phyloP scores from a whole-genome alignment of 345 rosid species.

The Salix dunnii region DNA sequence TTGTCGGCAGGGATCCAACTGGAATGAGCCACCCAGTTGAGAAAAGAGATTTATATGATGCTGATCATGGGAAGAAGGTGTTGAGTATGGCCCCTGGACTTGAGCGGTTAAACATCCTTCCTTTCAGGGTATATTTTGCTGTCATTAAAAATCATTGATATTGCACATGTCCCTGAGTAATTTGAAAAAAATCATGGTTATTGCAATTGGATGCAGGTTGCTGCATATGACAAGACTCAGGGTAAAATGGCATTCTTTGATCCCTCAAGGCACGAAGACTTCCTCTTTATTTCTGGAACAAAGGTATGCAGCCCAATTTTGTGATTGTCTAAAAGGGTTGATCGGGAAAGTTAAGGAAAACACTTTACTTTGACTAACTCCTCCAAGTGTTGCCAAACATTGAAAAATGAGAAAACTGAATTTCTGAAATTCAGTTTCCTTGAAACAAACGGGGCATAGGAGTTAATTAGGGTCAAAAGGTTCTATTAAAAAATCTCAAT shows the following conservation, averaged over 20 bases:
- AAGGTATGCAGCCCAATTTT: conserved; percentile 47
- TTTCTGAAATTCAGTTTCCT: too few relatives aligned
- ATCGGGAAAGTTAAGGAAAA: too few relatives aligned
- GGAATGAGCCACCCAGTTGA: conserved; percentile 98
- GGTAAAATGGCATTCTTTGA: conserved; percentile 99
- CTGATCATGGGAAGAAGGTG: conserved; percentile 98
- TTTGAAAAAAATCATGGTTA: neutral
- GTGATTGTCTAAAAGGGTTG: neutral
- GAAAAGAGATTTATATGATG: conserved; percentile 91
- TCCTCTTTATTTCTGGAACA: conserved; percentile 91
- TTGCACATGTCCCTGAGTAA: neutral
- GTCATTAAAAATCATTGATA: neutral
- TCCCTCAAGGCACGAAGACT: conserved; percentile 85
- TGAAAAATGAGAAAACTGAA: too few relatives aligned
- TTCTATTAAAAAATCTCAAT: too few relatives aligned
- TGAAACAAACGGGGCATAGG: too few relatives aligned
- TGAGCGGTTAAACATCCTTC: conserved; percentile 92
- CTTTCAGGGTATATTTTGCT: conserved; percentile 65
- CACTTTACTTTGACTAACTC: too few relatives aligned
- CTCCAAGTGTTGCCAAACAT: too few relatives aligned
- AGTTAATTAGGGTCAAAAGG: too few relatives aligned
- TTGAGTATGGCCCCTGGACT: conserved; percentile 96
- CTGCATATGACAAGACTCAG: conserved; percentile 89
- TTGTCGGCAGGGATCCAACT: conserved; percentile 99
- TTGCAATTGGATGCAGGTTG: conserved; percentile 51